Evolutionary conservation across 352 stramenopile species (phyloP).

Genomic region (Phytophthora europaea): DNA sequence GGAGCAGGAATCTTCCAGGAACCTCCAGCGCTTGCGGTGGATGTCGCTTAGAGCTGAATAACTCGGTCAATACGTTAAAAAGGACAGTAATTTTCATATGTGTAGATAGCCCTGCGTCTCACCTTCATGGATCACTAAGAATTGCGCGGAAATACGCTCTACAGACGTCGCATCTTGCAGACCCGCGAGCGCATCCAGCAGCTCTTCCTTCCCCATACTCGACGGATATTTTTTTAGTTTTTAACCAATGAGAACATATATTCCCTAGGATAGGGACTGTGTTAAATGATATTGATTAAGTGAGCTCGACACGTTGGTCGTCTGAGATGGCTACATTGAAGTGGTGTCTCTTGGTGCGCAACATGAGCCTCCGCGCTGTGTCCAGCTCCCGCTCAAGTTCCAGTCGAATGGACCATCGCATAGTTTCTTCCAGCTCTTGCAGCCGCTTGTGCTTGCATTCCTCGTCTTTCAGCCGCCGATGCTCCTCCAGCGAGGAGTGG

Average conservation of each 20-base stretch:
- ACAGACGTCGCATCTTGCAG: conserved; percentile 37
- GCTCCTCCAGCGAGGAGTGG: conserved; percentile 52
- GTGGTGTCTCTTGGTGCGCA: conserved; percentile 39
- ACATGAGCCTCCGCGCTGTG: conserved; percentile 48
- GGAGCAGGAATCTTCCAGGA: conserved; percentile 73
- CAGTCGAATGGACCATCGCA: conserved; percentile 62
- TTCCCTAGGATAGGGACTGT: background rate
- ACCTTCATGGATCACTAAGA: conserved; percentile 47
- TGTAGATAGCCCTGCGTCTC: conserved; percentile 1
- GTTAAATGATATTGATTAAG: background rate
- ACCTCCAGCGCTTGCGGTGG: conserved; percentile 68
- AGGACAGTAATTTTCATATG: background rate
- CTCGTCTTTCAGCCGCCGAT: conserved; percentile 65
- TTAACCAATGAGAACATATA: conserved; percentile 25
- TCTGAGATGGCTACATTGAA: conserved; percentile 37
- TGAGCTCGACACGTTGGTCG: conserved; percentile 36
- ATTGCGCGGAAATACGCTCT: conserved; percentile 22
- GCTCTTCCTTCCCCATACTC: conserved; percentile 56
- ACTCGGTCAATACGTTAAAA: conserved; percentile 1
- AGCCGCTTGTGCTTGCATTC: conserved; percentile 47
- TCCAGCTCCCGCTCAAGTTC: conserved; percentile 79
- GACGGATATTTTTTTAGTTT: background rate
- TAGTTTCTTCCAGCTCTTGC: conserved; percentile 50
- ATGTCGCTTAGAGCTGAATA: conserved; percentile 62
- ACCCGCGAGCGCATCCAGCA: conserved; percentile 52